phyloP scores from a whole-genome alignment of 140 eudicot species.

The Senecio squalidus region DNA sequence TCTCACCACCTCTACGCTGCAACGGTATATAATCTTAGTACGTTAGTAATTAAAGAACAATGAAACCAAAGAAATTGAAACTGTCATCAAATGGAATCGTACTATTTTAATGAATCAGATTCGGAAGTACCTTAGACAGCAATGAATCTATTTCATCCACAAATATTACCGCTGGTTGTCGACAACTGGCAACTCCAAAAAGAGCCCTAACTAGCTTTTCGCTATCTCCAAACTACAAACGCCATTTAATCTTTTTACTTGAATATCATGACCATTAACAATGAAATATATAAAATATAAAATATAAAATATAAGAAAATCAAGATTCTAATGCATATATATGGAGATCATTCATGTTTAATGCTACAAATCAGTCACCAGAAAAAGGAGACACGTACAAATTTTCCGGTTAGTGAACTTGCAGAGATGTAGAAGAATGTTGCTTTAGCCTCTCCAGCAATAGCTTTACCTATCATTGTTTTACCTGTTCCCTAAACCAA shows the following conservation, averaged over 20 bases:
- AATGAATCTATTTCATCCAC: slow-evolving; percentile 98
- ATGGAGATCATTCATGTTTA: background rate
- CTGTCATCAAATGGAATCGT: background rate
- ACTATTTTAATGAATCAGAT: slow-evolving; percentile 11
- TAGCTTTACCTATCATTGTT: background rate
- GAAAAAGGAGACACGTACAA: slow-evolving; percentile 41
- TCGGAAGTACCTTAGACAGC: slow-evolving; percentile 68
- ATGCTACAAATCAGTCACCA: background rate
- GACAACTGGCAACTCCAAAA: slow-evolving; percentile 96
- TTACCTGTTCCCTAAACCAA: background rate
- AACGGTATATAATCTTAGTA: slow-evolving; percentile 13
- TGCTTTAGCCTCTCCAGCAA: background rate
- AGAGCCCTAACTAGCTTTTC: slow-evolving; percentile 98
- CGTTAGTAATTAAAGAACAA: slow-evolving; percentile 8
- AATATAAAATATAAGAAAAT: no score
- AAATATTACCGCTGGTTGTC: slow-evolving; percentile 97
- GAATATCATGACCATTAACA: no score
- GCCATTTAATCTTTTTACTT: no score
- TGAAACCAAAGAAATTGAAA: background rate
- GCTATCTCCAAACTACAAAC: slow-evolving; percentile 85
- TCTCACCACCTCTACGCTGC: slow-evolving; percentile 88
- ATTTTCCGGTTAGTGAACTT: slow-evolving; percentile 34
- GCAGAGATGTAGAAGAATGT: background rate
- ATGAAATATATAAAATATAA: no score
- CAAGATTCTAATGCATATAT: no score